Conservation (phyloP, 2,329 filamentous ascomycete species). For the Graphiopsis chlorocephala region DNA sequence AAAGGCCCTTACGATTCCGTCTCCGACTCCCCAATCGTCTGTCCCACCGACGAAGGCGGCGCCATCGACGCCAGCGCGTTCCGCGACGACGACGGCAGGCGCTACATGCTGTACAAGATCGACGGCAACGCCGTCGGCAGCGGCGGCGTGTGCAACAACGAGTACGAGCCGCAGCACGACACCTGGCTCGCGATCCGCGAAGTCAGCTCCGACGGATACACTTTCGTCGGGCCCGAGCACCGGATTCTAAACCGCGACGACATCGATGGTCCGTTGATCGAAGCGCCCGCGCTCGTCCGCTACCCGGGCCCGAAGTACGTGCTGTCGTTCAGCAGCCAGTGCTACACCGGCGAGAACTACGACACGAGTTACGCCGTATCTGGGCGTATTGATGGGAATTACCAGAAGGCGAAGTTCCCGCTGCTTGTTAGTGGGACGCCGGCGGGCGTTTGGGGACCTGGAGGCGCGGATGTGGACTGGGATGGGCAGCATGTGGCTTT, state of each 20-base stretch:
- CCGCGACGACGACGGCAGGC: slow-evolving; percentile 23
- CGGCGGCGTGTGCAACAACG: slow-evolving; percentile 28
- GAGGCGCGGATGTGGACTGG: slow-evolving; percentile 21
- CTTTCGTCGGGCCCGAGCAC: slow-evolving; percentile 21
- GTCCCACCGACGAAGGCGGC: slow-evolving; percentile 28
- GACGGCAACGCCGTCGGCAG: slow-evolving; percentile 30
- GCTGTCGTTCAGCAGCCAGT: slow-evolving; percentile 29
- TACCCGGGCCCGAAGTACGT: slow-evolving; percentile 24
- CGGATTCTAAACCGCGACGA: slow-evolving; percentile 26
- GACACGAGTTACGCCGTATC: slow-evolving; percentile 20
- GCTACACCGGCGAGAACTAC: slow-evolving; percentile 21
- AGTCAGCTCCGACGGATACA: slow-evolving; percentile 27
- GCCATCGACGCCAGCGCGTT: slow-evolving; percentile 31
- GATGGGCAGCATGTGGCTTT: slow-evolving; percentile 24
- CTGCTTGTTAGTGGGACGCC: slow-evolving; percentile 18
- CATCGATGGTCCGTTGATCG: slow-evolving; percentile 28
- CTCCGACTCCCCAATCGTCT: slow-evolving; percentile 24
- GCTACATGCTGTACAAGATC: slow-evolving; percentile 31
- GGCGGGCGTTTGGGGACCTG: slow-evolving; percentile 19
- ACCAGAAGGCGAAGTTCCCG: slow-evolving; percentile 17
- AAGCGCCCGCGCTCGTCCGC: slow-evolving; percentile 28
- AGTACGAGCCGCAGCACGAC: slow-evolving; percentile 19
- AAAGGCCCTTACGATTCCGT: slow-evolving; percentile 27
- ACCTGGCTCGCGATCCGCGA: slow-evolving; percentile 31
- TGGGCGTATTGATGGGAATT: slow-evolving; percentile 17